A percentile compares a stretch with the other conserved stretches of the same genome.
Evolutionary conservation across 176 grass and related monocot genomes (phyloP).

Genomic region (Rhynchospora tenuis): DNA sequence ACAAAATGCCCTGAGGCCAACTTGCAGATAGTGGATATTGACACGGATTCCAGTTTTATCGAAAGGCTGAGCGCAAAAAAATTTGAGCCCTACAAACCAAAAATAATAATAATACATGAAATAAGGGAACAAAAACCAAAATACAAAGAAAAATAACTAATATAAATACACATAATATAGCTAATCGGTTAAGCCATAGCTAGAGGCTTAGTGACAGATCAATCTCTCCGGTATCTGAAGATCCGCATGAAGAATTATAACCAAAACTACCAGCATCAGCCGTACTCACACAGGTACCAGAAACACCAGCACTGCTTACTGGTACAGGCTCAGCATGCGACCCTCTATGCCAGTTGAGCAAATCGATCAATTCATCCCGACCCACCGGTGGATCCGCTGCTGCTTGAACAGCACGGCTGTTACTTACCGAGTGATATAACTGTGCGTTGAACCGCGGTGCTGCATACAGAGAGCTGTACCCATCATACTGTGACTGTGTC

Average conservation of each 20-base stretch:
- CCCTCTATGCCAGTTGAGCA: conserved; percentile 89
- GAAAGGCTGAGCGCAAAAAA: conserved; percentile 12
- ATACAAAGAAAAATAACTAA: neutral
- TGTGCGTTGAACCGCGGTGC: conserved; percentile 46
- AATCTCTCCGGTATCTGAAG: conserved; percentile 18
- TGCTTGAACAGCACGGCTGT: conserved; percentile 33
- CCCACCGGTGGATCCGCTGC: conserved; percentile 35
- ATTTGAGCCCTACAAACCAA: neutral
- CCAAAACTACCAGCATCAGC: conserved; percentile 26
- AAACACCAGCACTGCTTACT: conserved; percentile 24
- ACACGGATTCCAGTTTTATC: conserved; percentile 24
- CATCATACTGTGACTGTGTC: neutral
- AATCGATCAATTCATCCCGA: conserved; percentile 60
- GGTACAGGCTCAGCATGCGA: conserved; percentile 40
- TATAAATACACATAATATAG: neutral
- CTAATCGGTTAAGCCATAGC: neutral
- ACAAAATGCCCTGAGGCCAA: conserved; percentile 15
- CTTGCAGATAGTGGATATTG: conserved; percentile 23
- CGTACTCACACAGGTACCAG: neutral
- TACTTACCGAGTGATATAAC: conserved; percentile 32
- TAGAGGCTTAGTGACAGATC: conserved; percentile 75
- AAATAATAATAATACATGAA: neutral
- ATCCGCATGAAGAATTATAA: neutral
- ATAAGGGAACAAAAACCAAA: neutral
- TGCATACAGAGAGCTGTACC: neutral